A percentile compares a stretch with the other conserved stretches of the same genome.
Evolutionary conservation across 495 filamentous ascomycete species (phyloP).

Genomic region (Penicillium canariense): DNA sequence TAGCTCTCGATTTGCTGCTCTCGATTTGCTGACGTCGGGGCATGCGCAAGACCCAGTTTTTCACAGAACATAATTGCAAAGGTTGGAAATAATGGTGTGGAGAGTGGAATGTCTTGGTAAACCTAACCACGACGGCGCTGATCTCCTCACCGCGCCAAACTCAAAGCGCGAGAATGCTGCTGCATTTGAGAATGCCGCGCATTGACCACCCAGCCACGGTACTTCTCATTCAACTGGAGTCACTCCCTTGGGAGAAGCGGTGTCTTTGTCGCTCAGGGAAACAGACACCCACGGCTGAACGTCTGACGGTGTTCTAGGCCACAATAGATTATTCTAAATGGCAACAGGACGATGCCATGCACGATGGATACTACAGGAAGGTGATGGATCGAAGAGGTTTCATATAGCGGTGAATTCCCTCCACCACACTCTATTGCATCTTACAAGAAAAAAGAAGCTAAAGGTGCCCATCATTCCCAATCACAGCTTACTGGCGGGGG

Average conservation of each 20-base stretch:
- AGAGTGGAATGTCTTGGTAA: neutral
- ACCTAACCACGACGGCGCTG: neutral
- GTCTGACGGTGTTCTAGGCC: neutral
- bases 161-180: slow-evolving; percentile 1
- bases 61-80: neutral
- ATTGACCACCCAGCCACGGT: neutral
- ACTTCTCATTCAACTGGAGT: neutral
- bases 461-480: neutral
- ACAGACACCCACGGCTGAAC: neutral
- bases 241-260: neutral
- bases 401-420: neutral
- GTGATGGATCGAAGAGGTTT: neutral
- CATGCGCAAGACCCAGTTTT: neutral
- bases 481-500: slow-evolving; percentile 41
- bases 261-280: neutral
- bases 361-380: too few relatives aligned
- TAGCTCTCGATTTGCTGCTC: neutral
- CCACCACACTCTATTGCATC: slow-evolving; percentile 13
- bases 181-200: neutral
- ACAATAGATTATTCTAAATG: neutral
- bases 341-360: neutral
- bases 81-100: neutral
- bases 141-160: neutral
- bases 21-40: too few relatives aligned
- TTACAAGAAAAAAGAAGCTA: slow-evolving; percentile 3